Conservation (phyloP, 1,139 yeast species). For the Scheffersomyces insectosa region DNA sequence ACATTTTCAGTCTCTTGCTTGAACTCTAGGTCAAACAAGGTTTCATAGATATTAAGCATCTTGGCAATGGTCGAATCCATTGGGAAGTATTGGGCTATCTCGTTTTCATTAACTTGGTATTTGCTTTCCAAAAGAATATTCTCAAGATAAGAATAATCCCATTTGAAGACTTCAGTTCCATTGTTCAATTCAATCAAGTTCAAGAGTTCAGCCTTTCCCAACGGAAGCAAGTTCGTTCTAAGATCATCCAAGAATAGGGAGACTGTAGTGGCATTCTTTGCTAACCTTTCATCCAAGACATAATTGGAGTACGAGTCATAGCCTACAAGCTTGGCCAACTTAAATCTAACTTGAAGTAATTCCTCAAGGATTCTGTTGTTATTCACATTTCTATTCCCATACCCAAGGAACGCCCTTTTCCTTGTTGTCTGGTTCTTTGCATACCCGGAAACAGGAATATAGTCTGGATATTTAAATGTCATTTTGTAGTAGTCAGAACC, state of each 20-base stretch:
- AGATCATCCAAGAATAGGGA: conserved; percentile 62
- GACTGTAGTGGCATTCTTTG: conserved; percentile 63
- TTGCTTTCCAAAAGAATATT: conserved; percentile 64
- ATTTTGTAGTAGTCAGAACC: conserved; percentile 54
- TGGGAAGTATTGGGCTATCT: conserved; percentile 79
- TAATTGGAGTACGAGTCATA: conserved; percentile 68
- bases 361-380: conserved; percentile 62
- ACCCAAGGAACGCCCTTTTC: conserved; percentile 61
- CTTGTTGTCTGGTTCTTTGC: conserved; percentile 67
- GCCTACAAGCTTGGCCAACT: conserved; percentile 64
- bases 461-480: conserved; percentile 80
- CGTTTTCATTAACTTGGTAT: conserved; percentile 69
- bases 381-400: conserved; percentile 62
- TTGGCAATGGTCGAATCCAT: conserved; percentile 62
- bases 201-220: conserved; percentile 57
- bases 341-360: conserved; percentile 59
- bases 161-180: conserved; percentile 57
- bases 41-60: conserved; percentile 72
- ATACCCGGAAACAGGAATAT: conserved; percentile 69
- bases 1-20: conserved; percentile 42
- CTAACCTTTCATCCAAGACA: conserved; percentile 77
- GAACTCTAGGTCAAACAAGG: conserved; percentile 66
- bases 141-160: conserved; percentile 74
- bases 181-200: conserved; percentile 60
- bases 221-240: conserved; percentile 53